Conservation (phyloP, 2,329 filamentous ascomycete species). For the Hymenoscyphus scutula region DNA sequence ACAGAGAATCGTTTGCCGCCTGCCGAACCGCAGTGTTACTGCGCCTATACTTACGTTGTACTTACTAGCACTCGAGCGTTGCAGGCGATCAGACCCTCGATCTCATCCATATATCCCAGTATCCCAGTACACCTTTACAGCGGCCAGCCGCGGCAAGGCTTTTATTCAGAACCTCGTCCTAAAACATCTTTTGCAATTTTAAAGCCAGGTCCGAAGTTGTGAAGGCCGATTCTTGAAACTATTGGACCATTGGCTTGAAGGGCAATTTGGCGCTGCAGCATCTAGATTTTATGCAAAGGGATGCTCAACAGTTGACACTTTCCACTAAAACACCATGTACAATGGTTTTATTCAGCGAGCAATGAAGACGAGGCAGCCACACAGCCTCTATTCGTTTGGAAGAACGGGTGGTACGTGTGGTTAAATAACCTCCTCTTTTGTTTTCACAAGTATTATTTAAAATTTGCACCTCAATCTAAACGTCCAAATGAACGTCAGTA, state of each 20-base stretch:
- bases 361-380: not conserved
- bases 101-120: no score
- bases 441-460: not conserved
- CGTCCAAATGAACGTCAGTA: not conserved
- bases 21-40: not conserved
- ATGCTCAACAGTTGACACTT: not conserved
- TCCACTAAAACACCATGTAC: not conserved
- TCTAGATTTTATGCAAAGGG: not conserved
- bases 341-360: not conserved
- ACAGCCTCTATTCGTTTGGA: not conserved
- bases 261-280: not conserved
- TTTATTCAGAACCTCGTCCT: not conserved
- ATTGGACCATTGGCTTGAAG: not conserved
- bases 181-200: not conserved
- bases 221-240: not conserved
- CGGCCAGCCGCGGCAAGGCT: not conserved
- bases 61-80: no score
- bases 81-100: not conserved
- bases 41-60: not conserved
- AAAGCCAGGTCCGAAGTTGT: not conserved
- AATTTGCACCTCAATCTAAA: not conserved
- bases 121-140: not conserved
- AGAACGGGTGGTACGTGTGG: not conserved
- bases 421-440: constrained; percentile 2
- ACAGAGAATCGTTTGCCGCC: not conserved